A percentile compares a stretch with the other conserved stretches of the same genome.
Conservation (phyloP, 768 basidiomycete species). For the Calocera cornea region DNA sequence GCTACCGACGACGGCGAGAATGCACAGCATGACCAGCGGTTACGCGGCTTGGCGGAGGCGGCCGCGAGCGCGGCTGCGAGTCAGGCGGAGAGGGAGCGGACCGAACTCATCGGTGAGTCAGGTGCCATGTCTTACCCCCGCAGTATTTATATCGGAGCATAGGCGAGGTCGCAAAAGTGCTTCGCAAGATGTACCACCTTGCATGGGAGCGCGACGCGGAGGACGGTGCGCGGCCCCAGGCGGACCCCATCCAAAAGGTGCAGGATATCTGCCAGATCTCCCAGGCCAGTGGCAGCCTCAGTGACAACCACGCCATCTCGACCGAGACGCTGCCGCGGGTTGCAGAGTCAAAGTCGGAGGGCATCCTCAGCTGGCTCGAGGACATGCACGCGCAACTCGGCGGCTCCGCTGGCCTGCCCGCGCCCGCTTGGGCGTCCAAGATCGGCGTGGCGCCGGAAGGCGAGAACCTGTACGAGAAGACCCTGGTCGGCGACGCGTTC, state of each 20-base stretch:
- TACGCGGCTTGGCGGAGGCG: neutral
- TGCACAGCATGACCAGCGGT: neutral
- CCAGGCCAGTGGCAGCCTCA: neutral
- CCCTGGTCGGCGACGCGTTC: neutral
- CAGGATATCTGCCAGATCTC: constrained; percentile 1
- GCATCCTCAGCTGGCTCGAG: neutral
- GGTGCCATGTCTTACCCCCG: neutral
- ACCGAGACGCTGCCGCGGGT: neutral
- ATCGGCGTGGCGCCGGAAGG: neutral
- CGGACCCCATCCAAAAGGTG: neutral
- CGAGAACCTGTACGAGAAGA: neutral
- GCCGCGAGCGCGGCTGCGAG: neutral
- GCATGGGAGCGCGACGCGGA: neutral
- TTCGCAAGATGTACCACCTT: neutral
- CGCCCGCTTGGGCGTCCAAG: neutral
- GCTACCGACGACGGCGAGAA: neutral
- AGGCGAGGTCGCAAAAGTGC: neutral
- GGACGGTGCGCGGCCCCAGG: neutral
- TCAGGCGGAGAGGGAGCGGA: neutral
- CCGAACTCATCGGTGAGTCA: neutral
- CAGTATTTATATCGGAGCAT: neutral
- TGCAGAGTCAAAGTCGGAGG: neutral
- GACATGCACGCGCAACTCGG: neutral
- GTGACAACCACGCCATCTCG: neutral
- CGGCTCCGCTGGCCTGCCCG: neutral